Conservation (phyloP, 2,329 filamentous ascomycete genomes). For the Arthrobotrys sinensis region DNA sequence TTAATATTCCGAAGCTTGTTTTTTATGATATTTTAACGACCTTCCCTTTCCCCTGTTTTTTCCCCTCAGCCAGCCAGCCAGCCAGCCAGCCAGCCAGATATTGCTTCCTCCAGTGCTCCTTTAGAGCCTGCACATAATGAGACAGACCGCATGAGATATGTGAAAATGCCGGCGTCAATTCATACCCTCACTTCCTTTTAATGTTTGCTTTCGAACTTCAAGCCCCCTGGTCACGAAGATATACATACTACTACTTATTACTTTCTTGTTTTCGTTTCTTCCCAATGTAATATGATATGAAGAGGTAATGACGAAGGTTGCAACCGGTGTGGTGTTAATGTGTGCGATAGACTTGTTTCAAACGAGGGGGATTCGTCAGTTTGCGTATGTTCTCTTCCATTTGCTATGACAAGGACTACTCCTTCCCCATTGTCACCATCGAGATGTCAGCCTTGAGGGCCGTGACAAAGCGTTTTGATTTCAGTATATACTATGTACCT, state of each 20-base stretch:
- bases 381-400: conserved; percentile 33
- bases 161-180: conserved; percentile 16
- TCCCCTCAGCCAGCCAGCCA: conserved; percentile 11
- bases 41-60: conserved; percentile 21
- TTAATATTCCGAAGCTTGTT: conserved; percentile 2
- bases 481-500: neutral
- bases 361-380: conserved; percentile 22
- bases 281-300: conserved; percentile 39
- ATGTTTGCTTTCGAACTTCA: conserved; percentile 22
- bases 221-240: conserved; percentile 28
- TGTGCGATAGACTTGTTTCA: conserved; percentile 53
- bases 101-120: neutral
- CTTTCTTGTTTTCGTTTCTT: conserved; percentile 41
- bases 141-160: conserved; percentile 43
- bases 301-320: conserved; percentile 22
- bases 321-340: conserved; percentile 42
- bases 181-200: conserved; percentile 29
- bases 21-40: conserved; percentile 40
- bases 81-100: conserved; percentile 7
- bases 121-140: conserved; percentile 22
- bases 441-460: conserved; percentile 1
- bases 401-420: neutral
- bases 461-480: neutral
- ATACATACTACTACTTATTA: conserved; percentile 49
- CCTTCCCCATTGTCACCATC: neutral